phyloP scores from a whole-genome alignment of 495 filamentous ascomycete genomes.

The Mytilinidion resinicola region DNA sequence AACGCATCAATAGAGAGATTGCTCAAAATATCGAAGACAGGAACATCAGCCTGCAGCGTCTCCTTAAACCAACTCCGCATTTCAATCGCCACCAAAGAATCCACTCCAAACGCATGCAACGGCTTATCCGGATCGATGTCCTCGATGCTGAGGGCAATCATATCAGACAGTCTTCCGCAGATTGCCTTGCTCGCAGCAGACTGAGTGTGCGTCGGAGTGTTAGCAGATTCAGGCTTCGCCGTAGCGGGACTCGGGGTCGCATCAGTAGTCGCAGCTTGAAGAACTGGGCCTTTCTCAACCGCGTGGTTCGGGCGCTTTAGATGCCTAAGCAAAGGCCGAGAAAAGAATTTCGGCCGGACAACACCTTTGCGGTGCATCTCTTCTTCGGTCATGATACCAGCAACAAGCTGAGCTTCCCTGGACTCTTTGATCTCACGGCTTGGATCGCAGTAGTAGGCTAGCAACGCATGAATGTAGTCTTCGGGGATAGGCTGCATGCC shows the following conservation, averaged over 20 bases:
- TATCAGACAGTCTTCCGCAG: background rate
- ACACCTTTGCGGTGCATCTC: background rate
- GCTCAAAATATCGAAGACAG: constrained; percentile 15
- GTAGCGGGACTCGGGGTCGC: too few species aligned
- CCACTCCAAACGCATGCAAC: constrained; percentile 4
- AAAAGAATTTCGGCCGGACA: background rate
- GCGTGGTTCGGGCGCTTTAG: too few species aligned
- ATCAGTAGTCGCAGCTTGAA: too few species aligned
- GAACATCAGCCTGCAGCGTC: constrained; percentile 3
- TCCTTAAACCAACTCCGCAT: constrained; percentile 7
- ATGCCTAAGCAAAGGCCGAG: background rate
- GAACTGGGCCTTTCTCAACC: too few species aligned
- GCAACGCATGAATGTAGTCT: background rate
- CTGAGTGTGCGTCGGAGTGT: background rate
- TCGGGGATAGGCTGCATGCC: background rate
- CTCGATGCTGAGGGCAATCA: background rate
- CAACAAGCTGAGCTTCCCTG: background rate
- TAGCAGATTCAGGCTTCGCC: too few species aligned
- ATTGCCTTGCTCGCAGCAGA: background rate
- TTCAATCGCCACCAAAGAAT: constrained; percentile 18
- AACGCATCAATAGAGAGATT: constrained; percentile 4
- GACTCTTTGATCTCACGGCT: background rate
- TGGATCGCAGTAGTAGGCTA: background rate
- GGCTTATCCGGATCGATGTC: constrained; percentile 3
- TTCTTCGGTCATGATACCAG: background rate